Evolutionary conservation across 805 yeast genomes (phyloP).

Genomic region (Candida germanica): DNA sequence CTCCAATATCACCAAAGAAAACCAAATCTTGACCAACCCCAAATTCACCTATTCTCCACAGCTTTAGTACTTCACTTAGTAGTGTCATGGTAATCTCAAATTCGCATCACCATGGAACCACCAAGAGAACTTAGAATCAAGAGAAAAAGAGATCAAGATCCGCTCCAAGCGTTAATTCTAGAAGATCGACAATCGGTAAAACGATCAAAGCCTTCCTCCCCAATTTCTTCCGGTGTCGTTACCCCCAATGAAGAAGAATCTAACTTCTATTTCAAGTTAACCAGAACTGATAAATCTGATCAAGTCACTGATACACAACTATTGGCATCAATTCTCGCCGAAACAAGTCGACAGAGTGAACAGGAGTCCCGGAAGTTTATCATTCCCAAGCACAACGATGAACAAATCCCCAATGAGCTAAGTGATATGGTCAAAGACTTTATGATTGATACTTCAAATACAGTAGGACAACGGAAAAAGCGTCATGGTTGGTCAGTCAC

Average conservation of each 20-base stretch:
- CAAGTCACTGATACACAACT: slow-evolving; percentile 4
- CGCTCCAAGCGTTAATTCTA: slow-evolving; percentile 71
- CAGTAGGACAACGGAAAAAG: slow-evolving; percentile 11
- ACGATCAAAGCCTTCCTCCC: slow-evolving; percentile 40
- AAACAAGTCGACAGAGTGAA: slow-evolving; percentile 5
- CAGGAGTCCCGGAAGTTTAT: slow-evolving; percentile 28
- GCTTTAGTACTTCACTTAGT: too few species aligned
- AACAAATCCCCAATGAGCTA: slow-evolving; percentile 53
- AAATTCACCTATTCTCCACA: too few species aligned
- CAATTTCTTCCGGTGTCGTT: slow-evolving; percentile 29
- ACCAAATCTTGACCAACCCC: too few species aligned
- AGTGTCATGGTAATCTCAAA: too few species aligned
- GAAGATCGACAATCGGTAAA: slow-evolving; percentile 39
- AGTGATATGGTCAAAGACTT: slow-evolving; percentile 64
- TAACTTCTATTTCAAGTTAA: slow-evolving; percentile 30
- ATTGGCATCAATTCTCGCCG: slow-evolving; percentile 11
- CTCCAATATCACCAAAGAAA: too few species aligned
- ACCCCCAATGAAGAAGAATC: slow-evolving; percentile 22
- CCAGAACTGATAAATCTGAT: slow-evolving; percentile 31
- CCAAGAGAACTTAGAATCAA: slow-evolving; percentile 81
- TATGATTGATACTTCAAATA: slow-evolving; percentile 43
- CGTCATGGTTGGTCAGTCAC: slow-evolving; percentile 7
- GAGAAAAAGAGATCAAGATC: slow-evolving; percentile 83
- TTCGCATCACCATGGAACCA: slow-evolving; percentile 16
- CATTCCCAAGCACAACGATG: slow-evolving; percentile 37